Base-by-base conservation (phyloP, 2,329 filamentous ascomycete genomes). In the Arthrobotrys megalospora region DNA sequence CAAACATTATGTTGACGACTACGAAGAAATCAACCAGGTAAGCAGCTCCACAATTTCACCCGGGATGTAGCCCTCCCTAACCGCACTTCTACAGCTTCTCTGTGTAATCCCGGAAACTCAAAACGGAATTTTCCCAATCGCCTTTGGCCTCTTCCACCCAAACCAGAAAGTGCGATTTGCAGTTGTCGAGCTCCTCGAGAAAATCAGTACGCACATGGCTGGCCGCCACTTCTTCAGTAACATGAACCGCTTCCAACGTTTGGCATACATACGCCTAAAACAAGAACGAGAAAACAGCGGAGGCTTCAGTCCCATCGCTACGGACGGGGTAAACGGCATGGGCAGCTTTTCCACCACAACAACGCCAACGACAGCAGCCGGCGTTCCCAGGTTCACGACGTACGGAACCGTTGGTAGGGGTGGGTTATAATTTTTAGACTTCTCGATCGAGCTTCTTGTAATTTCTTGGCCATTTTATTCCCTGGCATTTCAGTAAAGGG, bases 181-280 rank as follows among this genome's bases (percentile, higher is more conserved):
- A 69, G 92, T 93, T 1, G 91, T 93, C 0, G 92, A 92, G 78
- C 85, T 99, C 41, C 85, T 99, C 21, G 93, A 95, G 81, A 89
- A 94, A 21, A 90, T 99, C 68, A 89, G 90, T 80, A 90, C 91
- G 72, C 95, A 99, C 84, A 92, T 82, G 79, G 96, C 94, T 8
- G 96, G 96, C 1, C 89, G 94, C 82, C 93, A 98, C 85, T 98
- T 96, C 88, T 99, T 95, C 93, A 90, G 88, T 80, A 90, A 90
- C 34, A 86, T 99, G 60, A 96, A 94, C 73, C 88, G 93, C 52
- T 99, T 97, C 83, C 91, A 94, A 81, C 96, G 95, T 85, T 85
- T 97, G 80, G 95, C 92, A 2, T 97, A 92, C 82, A 91, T 92
- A 80, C 89, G 95, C 60, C 90, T 96, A 60, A 91, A 91, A 83